Base-by-base conservation (phyloP, 2,329 filamentous ascomycete genomes). In the Colletotrichum noveboracense region DNA sequence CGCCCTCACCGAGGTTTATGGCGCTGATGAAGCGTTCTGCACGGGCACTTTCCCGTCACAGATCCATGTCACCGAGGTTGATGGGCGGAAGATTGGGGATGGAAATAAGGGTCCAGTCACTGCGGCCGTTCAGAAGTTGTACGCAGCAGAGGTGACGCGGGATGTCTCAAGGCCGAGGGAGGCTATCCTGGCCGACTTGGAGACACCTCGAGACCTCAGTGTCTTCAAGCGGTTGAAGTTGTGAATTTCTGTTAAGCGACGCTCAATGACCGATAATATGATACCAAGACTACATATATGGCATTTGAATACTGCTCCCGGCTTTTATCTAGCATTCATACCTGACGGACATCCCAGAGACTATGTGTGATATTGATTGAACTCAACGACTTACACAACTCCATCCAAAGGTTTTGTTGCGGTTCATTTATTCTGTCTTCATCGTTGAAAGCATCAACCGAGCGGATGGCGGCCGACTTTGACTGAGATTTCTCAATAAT, bases 1-100 rank as follows among this genome's bases (percentile, higher is more conserved):
- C 61, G 74, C 79, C 2, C 68, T 83, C 18, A 81, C 81, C 3
- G 81, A 83, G 73, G 80, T 80, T 3, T 83, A 81, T 18, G 81
- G 79, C 3, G 80, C 81, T 4, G 81, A 83, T 21, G 81, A 82
- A 67, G 80, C 80, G 1, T 83, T 83, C 56, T 81, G 79, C 67
- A 82, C 81, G 0, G 81, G 81, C 2, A 83, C 81, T 0, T 83
- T 83, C 36, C 79, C 81, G 7, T 78, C 76, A 1, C 80, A 81
- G 74, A 76, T 81, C 10, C 80, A 81, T 36, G 80, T 81, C 10
- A 76, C 76, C 1, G 77, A 81, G 56, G 77, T 81, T 2, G 80
- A 81, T 56, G 78, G 78, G 1, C 66, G 80, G 6, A 28, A 64
- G 21, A 80, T 81, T 65, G 78, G 80, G 4, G 77, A 81, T 24